A percentile compares a stretch with the other conserved stretches of the same genome.
Conservation (phyloP, 768 basidiomycete genomes). For the Boletus reticuloceps region DNA sequence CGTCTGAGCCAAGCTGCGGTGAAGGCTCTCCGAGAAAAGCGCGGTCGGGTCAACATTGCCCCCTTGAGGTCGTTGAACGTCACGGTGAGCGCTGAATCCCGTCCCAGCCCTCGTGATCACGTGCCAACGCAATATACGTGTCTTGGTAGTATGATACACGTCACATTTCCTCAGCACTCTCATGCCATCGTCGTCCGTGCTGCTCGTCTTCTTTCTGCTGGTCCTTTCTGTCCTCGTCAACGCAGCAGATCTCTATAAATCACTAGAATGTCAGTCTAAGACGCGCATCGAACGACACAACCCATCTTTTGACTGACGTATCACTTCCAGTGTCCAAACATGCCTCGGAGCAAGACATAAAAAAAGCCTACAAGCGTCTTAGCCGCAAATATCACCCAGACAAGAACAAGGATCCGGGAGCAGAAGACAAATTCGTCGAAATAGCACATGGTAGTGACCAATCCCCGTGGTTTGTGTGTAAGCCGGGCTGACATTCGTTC, state of each 20-base stretch:
- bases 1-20: conserved; percentile 5
- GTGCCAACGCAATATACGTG: conserved; percentile 32
- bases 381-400: conserved; percentile 92
- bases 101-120: conserved; percentile 13
- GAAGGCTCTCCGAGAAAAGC: neutral
- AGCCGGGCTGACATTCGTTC: conserved; percentile 6
- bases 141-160: neutral
- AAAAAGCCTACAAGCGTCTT: conserved; percentile 87
- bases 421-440: conserved; percentile 86
- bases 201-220: conserved; percentile 30
- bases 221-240: conserved; percentile 29
- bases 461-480: neutral
- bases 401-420: conserved; percentile 84
- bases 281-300: conserved; percentile 24
- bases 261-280: conserved; percentile 69
- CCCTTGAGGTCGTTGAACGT: neutral
- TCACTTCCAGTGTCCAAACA: conserved; percentile 56
- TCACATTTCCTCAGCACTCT: neutral
- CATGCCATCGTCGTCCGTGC: conserved; percentile 28
- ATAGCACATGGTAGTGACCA: conserved; percentile 73
- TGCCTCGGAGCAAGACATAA: conserved; percentile 85
- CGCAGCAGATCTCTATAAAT: conserved; percentile 79
- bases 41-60: conserved; percentile 18
- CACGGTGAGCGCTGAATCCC: neutral
- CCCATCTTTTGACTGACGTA: conserved; percentile 22